Base-by-base conservation (phyloP, 768 basidiomycete species). In the Mycena alexandri region DNA sequence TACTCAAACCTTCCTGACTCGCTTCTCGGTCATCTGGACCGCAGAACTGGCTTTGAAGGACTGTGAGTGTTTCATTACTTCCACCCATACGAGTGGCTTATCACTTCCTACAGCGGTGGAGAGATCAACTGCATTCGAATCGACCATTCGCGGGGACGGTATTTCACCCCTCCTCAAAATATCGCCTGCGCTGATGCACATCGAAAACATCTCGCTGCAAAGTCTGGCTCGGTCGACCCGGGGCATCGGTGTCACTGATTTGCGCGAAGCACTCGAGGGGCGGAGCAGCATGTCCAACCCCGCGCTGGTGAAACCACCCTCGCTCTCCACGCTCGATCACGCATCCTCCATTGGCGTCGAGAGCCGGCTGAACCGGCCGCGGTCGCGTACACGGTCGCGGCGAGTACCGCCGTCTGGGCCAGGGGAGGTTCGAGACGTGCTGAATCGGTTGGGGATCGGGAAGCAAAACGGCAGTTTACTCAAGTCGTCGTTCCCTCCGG, bases 261-360 rank as follows among this genome's bases (percentile, higher is more conserved):
- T 98, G 36, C 85, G 95, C 59, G 95, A 96, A 71, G 96, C 96
- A 5, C 80, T 98, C 5, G 93, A 95, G 80, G 94, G 94, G 22
- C 88, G 93, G 44, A 89, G 87, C 71, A 93, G 91, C 74, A 87
- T 92, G 86, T 94, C 93, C 17, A 94, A 93, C 75, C 86, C 91
- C 42, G 87, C 88, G 22, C 81, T 94, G 29, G 87, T 79, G 33
- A 79, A 85, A n/a, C 86, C 89, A 19, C 87, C 92, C 16, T 94
- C 93, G 16, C 81, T 94, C 54, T 93, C 93, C 47, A 93, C 93
- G 3, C 83, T 93, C 34, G 92, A 93, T 69, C 90, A 93, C 71
- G 76, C 85, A 22, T 86, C 89, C 6, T 87, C 86, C 38, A 78
- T 83, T 24, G 70, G 62, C 68, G 69, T 81, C 71, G 77, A 82